Evolutionary conservation across 768 basidiomycete species (phyloP).

Genomic region (Lentinula lateritia): DNA sequence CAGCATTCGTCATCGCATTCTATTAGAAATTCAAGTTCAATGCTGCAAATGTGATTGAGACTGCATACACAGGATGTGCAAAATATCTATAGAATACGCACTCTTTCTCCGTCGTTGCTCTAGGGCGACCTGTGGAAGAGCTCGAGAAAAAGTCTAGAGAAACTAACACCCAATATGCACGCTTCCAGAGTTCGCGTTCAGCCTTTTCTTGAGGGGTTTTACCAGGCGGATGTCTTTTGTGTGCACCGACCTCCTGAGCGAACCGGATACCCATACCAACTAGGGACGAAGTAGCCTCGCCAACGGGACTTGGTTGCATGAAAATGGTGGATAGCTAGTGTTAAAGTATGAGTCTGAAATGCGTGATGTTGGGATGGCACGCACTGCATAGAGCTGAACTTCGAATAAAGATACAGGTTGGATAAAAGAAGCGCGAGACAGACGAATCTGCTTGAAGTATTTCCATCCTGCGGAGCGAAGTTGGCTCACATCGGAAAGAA

Average conservation of each 20-base stretch:
- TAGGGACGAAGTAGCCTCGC: constrained; percentile 46
- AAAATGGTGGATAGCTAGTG: constrained; percentile 32
- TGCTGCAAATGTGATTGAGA: constrained; percentile 28
- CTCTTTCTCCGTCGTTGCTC: constrained; percentile 56
- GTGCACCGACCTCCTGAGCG: constrained; percentile 56
- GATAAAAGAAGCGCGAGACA: constrained; percentile 37
- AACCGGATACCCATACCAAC: constrained; percentile 50
- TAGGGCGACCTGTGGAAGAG: constrained; percentile 46
- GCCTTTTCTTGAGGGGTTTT: constrained; percentile 21
- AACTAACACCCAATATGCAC: constrained; percentile 39
- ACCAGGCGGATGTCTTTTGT: constrained; percentile 31
- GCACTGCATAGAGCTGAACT: constrained; percentile 46
- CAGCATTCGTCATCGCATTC: constrained; percentile 69
- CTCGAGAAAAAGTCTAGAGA: constrained; percentile 17
- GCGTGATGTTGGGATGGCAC: constrained; percentile 9
- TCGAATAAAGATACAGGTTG: constrained; percentile 49
- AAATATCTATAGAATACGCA: constrained; percentile 19
- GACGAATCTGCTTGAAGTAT: constrained; percentile 43
- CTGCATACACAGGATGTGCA: neutral
- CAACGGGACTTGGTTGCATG: constrained; percentile 37
- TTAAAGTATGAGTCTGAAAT: constrained; percentile 2
- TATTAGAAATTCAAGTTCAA: constrained; percentile 54
- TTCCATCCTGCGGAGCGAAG: constrained; percentile 37
- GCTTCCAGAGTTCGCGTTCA: constrained; percentile 60
- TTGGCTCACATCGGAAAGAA: constrained; percentile 14